Base-by-base conservation (phyloP, 2,329 filamentous ascomycete genomes). In the Ceratocystis alfenasii region DNA sequence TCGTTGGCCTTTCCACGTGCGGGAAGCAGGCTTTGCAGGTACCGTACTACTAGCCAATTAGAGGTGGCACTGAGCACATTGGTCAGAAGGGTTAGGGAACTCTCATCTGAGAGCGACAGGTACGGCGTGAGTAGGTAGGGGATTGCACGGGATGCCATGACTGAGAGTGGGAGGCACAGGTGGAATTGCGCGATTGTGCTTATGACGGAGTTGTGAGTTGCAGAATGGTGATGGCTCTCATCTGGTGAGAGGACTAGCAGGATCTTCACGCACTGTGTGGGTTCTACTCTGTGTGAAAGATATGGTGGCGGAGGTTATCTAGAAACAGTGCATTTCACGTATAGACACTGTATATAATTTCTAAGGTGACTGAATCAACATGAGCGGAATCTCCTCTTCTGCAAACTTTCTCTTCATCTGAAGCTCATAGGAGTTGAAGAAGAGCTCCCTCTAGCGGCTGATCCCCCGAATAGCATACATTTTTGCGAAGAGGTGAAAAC, bases 61-160 rank as follows among this genome's bases (percentile, higher is more conserved):
- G 84, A 78, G 68, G 78, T 82, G 20, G 84, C 83, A 60, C 83
- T 83, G 12, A 87, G 78, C 36, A 90, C 85, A 68, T 82, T 83
- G 17, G 87, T 90, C 64, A 92, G 75, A 12, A 91, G 79, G 22
- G 84, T 77, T 48, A 90, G 80, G 45, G 84, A 83, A 17, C 80
- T 76, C 69, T 83, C 79, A 5, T 78, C 76, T 4, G 84, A 84
- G 0, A 86, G 78, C 60, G 75, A 71, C 63, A 88, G 78, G 73
- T 87, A 87, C 5, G 85, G 80, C 70, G 87, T 81, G 15, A 90
- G 78, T 2, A 87, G 80, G 66, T 82, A 78, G 2, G 88, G 87
- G 67, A 84, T 50, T 17, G 64, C 53, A 68, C 81, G 78, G 5
- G 79, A 78, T 20, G 80, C 75, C 76, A 79, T 80, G 53, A 1